Conservation (phyloP, 495 filamentous ascomycete species). For the Neurospora tetraspora region DNA sequence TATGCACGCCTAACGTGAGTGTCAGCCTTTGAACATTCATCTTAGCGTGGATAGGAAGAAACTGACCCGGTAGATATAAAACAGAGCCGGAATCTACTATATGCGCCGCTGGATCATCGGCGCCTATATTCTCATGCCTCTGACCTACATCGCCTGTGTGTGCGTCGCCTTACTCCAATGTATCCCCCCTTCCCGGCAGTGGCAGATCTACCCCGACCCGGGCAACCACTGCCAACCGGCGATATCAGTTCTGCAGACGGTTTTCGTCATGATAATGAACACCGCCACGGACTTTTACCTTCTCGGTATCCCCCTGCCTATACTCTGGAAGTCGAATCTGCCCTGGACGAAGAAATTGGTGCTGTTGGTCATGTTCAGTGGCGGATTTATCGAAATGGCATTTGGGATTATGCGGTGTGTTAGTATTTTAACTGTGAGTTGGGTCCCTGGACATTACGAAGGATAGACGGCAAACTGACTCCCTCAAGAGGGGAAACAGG, state of each 20-base stretch:
- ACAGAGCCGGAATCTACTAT: conserved; percentile 33
- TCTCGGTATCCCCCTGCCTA: conserved; percentile 45
- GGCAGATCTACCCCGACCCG: conserved; percentile 49
- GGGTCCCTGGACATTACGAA: neutral
- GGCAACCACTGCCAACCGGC: conserved; percentile 29
- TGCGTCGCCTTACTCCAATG: conserved; percentile 29
- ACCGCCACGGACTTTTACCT: conserved; percentile 46
- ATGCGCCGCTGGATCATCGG: conserved; percentile 34
- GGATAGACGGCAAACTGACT: neutral
- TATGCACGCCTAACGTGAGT: conserved; percentile 45
- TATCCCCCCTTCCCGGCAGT: conserved; percentile 43
- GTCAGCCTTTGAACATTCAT: neutral
- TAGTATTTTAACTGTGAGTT: conserved; percentile 42
- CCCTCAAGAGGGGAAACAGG: conserved; percentile 26
- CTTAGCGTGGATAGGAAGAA: too few relatives aligned
- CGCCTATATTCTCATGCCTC: conserved; percentile 35
- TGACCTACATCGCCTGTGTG: conserved; percentile 41
- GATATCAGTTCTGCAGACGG: conserved; percentile 25
- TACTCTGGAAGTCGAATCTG: conserved; percentile 45
- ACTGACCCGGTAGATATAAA: neutral
- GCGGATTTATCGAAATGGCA: conserved; percentile 49
- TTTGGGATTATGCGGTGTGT: conserved; percentile 51
- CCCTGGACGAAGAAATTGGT: conserved; percentile 40
- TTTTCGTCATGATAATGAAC: conserved; percentile 38
- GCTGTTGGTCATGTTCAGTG: conserved; percentile 48